Percentiles rank a stretch among this genome's conserved stretches.
Evolutionary conservation across 768 basidiomycete species (phyloP).

Genomic region (Kwoniella newhampshirensis): DNA sequence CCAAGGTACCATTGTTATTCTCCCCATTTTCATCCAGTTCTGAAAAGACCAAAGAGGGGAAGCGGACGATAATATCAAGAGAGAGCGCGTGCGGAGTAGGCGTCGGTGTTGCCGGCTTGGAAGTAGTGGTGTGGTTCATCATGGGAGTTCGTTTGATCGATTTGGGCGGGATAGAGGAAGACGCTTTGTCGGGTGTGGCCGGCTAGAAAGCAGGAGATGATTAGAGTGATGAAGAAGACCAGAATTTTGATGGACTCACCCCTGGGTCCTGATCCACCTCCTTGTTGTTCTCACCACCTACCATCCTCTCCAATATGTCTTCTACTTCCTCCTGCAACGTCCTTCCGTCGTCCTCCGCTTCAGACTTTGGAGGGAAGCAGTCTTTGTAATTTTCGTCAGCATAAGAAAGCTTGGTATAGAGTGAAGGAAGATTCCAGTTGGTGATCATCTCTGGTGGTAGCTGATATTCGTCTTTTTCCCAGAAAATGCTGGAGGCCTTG

Average conservation of each 20-base stretch:
- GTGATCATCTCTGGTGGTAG: constrained; percentile 4
- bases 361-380: not conserved
- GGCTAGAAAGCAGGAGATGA: constrained; percentile 1
- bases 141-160: constrained; percentile 4
- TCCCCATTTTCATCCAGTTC: no score
- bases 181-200: constrained; percentile 5
- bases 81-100: no score
- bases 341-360: not conserved
- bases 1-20: no score
- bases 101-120: no score
- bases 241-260: not conserved
- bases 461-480: not conserved
- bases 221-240: not conserved
- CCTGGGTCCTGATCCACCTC: not conserved
- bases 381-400: not conserved
- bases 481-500: not conserved
- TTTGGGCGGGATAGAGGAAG: not conserved
- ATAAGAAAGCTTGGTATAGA: not conserved
- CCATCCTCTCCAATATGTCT: constrained; percentile 3
- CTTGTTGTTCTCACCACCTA: not conserved
- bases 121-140: not conserved
- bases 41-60: no score
- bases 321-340: constrained; percentile 7
- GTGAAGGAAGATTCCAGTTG: constrained; percentile 9
- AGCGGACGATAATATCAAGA: no score